A percentile compares a stretch with the other conserved stretches of the same genome.
These are phyloP conservation scores for Fraxinus xanthoxyloides DNA, from an alignment of 305 asterid species.

Conservation along the genomic window DNA sequence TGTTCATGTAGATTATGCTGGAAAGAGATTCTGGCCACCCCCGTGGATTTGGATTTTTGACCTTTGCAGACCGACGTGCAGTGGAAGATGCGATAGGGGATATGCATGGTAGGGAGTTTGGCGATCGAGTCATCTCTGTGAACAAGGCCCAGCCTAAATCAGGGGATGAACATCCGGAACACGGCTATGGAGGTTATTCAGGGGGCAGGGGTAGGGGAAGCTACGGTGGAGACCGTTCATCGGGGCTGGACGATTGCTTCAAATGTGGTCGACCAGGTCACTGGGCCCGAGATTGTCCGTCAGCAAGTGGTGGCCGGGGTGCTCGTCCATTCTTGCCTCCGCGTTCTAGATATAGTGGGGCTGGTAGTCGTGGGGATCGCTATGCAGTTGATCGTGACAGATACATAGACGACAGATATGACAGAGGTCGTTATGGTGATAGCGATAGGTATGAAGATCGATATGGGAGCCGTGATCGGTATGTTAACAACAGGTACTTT, in stretches of 20 bases:
- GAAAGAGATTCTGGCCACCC: slow-evolving; percentile 98
- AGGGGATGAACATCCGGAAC: slow-evolving; percentile 71
- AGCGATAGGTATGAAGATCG: slow-evolving; percentile 72
- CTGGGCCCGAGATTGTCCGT: slow-evolving; percentile 98
- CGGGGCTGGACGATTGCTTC: slow-evolving; percentile 93
- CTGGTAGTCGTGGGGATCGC: slow-evolving; percentile 64
- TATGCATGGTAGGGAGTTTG: slow-evolving; percentile 92
- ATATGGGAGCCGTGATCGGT: slow-evolving; percentile 73
- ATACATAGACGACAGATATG: slow-evolving; percentile 63
- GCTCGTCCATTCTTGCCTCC: slow-evolving; percentile 68
- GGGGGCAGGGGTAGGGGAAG: slow-evolving; percentile 42
- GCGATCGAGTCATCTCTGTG: slow-evolving; percentile 82
- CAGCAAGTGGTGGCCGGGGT: slow-evolving; percentile 73
- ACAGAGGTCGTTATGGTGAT: slow-evolving; percentile 67
- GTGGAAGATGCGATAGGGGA: slow-evolving; percentile 96
- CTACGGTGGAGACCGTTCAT: slow-evolving; percentile 64
- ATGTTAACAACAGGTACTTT: slow-evolving; percentile 58
- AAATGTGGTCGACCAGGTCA: slow-evolving; percentile 97
- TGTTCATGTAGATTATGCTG: slow-evolving; percentile 63
- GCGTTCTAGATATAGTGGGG: slow-evolving; percentile 63
- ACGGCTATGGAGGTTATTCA: slow-evolving; percentile 57
- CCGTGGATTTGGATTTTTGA: slow-evolving; percentile 95
- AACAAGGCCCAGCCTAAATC: slow-evolving; percentile 91
- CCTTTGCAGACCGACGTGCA: slow-evolving; percentile 84
- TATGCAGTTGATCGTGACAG: slow-evolving; percentile 70